phyloP scores from a whole-genome alignment of 495 filamentous ascomycete species.

The Pyrenula massariospora region DNA sequence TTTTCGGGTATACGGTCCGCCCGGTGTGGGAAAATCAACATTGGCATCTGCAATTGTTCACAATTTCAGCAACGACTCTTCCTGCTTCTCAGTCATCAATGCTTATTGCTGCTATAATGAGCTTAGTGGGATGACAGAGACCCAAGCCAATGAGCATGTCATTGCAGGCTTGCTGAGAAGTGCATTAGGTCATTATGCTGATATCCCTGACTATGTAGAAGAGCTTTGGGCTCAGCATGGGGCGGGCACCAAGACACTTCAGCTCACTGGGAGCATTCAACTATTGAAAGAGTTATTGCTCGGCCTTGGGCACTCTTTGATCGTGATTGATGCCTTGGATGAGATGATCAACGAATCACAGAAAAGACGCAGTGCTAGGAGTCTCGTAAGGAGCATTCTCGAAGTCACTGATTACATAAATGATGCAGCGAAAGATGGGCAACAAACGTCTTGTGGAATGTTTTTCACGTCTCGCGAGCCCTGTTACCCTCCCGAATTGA shows the following conservation, averaged over 20 bases:
- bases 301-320: background rate
- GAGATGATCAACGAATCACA: background rate
- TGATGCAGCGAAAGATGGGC: background rate
- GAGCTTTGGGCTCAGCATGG: background rate
- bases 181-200: background rate
- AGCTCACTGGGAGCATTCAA: background rate
- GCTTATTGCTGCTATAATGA: background rate
- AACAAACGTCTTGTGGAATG: background rate
- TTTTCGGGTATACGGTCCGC: background rate
- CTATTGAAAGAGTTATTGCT: background rate
- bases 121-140: background rate
- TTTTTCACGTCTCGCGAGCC: background rate
- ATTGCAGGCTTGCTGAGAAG: background rate
- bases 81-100: background rate
- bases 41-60: background rate
- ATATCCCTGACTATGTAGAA: background rate
- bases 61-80: background rate
- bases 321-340: background rate
- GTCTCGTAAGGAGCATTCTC: background rate
- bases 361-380: background rate
- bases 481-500: background rate
- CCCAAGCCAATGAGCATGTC: background rate
- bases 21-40: background rate
- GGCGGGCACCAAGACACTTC: background rate
- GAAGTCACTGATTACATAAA: background rate